Conservation (phyloP, 116 monocot species). For the Iris pallida region DNA sequence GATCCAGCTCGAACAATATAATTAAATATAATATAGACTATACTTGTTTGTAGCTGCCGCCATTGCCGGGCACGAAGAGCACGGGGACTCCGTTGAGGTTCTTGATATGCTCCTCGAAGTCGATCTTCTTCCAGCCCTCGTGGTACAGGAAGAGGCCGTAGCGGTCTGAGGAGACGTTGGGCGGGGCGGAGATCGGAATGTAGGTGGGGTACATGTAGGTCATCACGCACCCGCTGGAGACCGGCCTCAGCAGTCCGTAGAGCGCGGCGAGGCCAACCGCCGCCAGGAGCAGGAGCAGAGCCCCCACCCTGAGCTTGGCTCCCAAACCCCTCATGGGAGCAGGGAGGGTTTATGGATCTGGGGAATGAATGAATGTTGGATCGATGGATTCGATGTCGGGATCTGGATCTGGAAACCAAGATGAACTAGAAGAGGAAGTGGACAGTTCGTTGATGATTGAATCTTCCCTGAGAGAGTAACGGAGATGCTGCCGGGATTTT, state of each 20-base stretch:
- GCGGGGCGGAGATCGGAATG: constrained; percentile 59
- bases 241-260: constrained; percentile 59
- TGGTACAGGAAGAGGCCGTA: constrained; percentile 91
- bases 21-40: not conserved
- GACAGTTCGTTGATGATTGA: too few species aligned
- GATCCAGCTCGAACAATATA: too few species aligned
- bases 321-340: constrained; percentile 33
- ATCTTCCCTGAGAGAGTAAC: too few species aligned
- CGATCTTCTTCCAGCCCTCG: constrained; percentile 95
- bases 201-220: constrained; percentile 99
- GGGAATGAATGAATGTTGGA: too few species aligned
- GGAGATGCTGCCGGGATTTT: too few species aligned
- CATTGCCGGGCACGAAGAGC: constrained; percentile 96
- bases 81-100: constrained; percentile 74
- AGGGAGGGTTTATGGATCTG: not conserved
- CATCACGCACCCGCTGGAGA: constrained; percentile 76
- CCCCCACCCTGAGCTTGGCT: constrained; percentile 39
- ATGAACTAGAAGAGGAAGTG: too few species aligned
- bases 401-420: too few species aligned
- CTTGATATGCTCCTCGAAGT: constrained; percentile 71
- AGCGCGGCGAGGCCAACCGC: constrained; percentile 42
- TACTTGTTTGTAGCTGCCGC: constrained; percentile 97
- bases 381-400: too few species aligned
- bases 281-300: constrained; percentile 29
- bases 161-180: constrained; percentile 56